These are phyloP conservation scores for Limonium bicolor DNA, from an alignment of 148 eudicot genomes.

Conservation along the genomic window DNA sequence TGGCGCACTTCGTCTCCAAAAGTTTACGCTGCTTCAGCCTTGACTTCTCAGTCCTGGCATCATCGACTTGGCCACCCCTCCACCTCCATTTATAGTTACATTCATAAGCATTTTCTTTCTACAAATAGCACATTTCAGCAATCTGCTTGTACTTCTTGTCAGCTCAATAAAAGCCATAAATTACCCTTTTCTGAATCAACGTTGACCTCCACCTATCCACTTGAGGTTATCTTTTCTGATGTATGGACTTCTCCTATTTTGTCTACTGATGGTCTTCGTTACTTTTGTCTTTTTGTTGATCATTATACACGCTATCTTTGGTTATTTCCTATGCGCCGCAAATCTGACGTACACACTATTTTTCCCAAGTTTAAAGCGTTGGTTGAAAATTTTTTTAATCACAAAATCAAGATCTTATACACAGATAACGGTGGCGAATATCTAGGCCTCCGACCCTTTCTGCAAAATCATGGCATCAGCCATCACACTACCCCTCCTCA, in stretches of 20 bases:
- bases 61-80: background rate
- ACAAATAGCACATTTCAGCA: background rate
- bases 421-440: no score
- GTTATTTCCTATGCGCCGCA: no score
- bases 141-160: background rate
- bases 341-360: no score
- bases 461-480: background rate
- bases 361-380: no score
- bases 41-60: background rate
- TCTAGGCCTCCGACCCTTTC: no score
- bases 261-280: no score
- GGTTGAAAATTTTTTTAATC: no score
- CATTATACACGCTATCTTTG: no score
- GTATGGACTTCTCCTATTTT: background rate
- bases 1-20: background rate
- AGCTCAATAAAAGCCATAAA: no score
- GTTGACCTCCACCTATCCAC: background rate
- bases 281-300: no score
- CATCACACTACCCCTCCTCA: background rate
- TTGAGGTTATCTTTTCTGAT: background rate
- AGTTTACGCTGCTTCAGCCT: background rate
- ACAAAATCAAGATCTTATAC: no score
- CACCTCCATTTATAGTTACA: background rate
- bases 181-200: background rate
- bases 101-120: background rate